Base-by-base conservation (phyloP, 208 protist species). In the Crithidia thermophila region DNA sequence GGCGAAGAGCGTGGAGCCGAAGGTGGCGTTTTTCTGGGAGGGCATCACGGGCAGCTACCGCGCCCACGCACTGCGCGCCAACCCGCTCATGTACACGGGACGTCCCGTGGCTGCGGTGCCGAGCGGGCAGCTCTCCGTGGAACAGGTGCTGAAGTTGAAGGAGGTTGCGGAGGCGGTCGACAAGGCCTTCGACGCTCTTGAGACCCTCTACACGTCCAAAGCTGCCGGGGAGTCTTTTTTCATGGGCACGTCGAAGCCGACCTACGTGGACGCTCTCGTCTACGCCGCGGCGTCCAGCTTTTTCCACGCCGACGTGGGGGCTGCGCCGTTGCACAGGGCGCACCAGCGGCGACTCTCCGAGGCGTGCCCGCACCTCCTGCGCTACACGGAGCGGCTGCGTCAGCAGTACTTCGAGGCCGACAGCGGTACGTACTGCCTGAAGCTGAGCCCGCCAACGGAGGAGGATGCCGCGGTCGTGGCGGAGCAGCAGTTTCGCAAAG, bases 321-420 rank as follows among this genome's bases (percentile, higher is more conserved):
- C 33, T 25, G 20, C 25, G 11, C 16, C 23, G 16, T 39, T 37
- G 18, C 30, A 67, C 14, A 28, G 49, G 28, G 60, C 13, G 6
- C 31, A 51, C 9, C 81, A 86, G 51, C 83, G 87, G 74, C 73
- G 74, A 21, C 57, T 92, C 18, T 72, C 67, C 57, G 73, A 80
- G 14, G 76, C 78, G 47, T 94, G 82, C 67, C 78, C 88, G 18
- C 64, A 43, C 9, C 71, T 96, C 9, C 50, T 88, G 57, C 67
- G 75, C 47, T 96, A 93, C 64, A 80, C 85, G n/a, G 85, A 96
- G 59, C 77, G 76, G 36, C 45, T 96, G 33, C 83, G 84, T n/a
- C 30, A 68, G n/a, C 67, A 82, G 57, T 82, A 90, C 59, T 96
- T 85, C 62, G 90, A 91, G 58, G 84, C 91, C 9, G 90, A 93